A percentile compares a stretch with the other conserved stretches of the same genome.
Evolutionary conservation across 768 basidiomycete species (phyloP).

Genomic region (Russula griseocarnosa): DNA sequence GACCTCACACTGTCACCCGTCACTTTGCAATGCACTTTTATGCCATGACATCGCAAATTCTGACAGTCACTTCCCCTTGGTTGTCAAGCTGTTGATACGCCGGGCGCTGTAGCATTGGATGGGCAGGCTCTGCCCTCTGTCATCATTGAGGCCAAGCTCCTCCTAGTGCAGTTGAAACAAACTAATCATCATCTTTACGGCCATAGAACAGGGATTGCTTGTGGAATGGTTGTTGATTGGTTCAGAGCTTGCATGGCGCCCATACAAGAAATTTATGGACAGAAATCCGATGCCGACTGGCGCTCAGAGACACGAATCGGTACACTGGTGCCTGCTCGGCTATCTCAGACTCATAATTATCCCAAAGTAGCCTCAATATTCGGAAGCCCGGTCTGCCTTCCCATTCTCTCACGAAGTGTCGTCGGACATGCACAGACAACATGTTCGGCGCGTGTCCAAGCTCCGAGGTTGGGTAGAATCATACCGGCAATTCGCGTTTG

Average conservation of each 20-base stretch:
- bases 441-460: neutral
- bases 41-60: neutral
- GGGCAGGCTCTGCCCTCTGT: conserved; percentile 44
- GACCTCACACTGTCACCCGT: no score
- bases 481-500: neutral
- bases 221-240: neutral
- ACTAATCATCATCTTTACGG: neutral
- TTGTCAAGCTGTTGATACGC: conserved; percentile 52
- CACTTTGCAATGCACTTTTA: neutral
- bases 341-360: neutral
- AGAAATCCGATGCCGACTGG: neutral
- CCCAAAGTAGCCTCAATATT: neutral
- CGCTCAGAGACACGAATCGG: neutral
- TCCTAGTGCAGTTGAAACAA: neutral
- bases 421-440: neutral
- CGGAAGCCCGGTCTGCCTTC: neutral
- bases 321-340: neutral
- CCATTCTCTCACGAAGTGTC: neutral
- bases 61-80: conserved; percentile 47
- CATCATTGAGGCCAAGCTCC: neutral
- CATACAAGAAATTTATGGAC: no score
- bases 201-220: neutral
- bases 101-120: conserved; percentile 50
- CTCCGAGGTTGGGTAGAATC: neutral
- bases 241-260: neutral